A percentile compares a stretch with the other conserved stretches of the same genome.
Conservation (phyloP, 352 stramenopile genomes). For the Globisporangium takayamanum region DNA sequence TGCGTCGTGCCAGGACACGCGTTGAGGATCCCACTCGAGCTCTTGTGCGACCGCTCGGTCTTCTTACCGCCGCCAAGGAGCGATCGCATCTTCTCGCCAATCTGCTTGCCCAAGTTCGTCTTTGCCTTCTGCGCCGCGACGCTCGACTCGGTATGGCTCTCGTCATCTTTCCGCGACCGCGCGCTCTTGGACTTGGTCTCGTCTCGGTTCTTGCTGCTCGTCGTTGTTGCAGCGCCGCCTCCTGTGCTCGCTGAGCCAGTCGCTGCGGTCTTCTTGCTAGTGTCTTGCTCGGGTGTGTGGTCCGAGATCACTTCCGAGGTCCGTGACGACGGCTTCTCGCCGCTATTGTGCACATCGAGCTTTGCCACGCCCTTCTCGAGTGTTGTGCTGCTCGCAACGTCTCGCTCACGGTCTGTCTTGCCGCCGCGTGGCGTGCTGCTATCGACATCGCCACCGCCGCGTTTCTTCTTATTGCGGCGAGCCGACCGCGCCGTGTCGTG, state of each 20-base stretch:
- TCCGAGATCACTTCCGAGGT: slow-evolving; percentile 14
- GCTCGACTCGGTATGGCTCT: slow-evolving; percentile 31
- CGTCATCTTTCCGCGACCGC: slow-evolving; percentile 42
- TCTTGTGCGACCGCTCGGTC: slow-evolving; percentile 47
- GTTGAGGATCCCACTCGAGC: slow-evolving; percentile 74
- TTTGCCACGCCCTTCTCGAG: slow-evolving; percentile 31
- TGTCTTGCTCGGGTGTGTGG: slow-evolving; percentile 11
- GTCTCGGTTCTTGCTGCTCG: neutral
- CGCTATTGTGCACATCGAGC: slow-evolving; percentile 21
- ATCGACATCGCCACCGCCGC: neutral
- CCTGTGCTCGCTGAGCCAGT: neutral
- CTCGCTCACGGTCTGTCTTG: neutral
- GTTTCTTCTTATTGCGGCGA: slow-evolving; percentile 19
- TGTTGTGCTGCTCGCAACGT: neutral
- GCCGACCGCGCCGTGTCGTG: slow-evolving; percentile 21
- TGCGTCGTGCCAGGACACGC: slow-evolving; percentile 70
- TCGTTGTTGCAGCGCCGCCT: neutral
- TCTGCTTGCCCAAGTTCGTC: slow-evolving; percentile 56
- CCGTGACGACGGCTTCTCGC: slow-evolving; percentile 17
- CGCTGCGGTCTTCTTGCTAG: slow-evolving; percentile 4
- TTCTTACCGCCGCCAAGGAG: slow-evolving; percentile 73
- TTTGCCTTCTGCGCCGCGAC: slow-evolving; percentile 31
- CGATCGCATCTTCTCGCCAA: slow-evolving; percentile 78
- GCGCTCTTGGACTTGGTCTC: slow-evolving; percentile 13
- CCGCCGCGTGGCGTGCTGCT: neutral